phyloP scores from a whole-genome alignment of 306 rosid genomes.

The Urtica urens region DNA sequence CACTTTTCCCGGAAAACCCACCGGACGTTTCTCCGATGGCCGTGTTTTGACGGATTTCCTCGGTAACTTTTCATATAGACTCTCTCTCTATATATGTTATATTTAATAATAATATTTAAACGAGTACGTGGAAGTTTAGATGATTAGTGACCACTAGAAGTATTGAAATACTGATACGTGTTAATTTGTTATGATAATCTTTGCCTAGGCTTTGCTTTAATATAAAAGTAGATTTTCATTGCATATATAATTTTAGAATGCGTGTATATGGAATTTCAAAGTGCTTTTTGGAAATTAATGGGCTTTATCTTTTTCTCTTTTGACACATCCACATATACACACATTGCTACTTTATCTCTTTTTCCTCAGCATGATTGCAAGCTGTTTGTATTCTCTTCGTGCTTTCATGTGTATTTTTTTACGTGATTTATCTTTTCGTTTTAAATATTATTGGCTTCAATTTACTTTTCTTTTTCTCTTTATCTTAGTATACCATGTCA shows the following conservation, averaged over 20 bases:
- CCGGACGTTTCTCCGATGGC: slow-evolving; percentile 47
- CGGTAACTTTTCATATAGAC: slow-evolving; percentile 9
- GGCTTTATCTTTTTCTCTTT: not conserved
- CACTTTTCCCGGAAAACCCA: slow-evolving; percentile 46
- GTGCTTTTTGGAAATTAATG: not conserved
- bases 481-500: slow-evolving; percentile 8
- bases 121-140: too few relatives aligned
- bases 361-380: slow-evolving; percentile 14
- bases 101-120: too few relatives aligned
- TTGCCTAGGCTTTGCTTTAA: too few relatives aligned
- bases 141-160: too few relatives aligned
- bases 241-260: not conserved
- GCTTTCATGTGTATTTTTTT: not conserved
- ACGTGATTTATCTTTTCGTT: not conserved
- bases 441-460: slow-evolving; percentile 16
- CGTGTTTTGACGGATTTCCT: slow-evolving; percentile 43
- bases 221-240: not conserved
- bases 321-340: not conserved
- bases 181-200: too few relatives aligned
- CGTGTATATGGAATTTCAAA: too few relatives aligned
- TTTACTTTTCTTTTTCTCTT: not conserved
- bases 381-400: slow-evolving; percentile 10
- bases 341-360: not conserved
- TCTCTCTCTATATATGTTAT: not conserved
- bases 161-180: too few relatives aligned